Percentiles rank a stretch among this genome's conserved stretches.
These are phyloP conservation scores for Trichothecium roseum DNA, from an alignment of 2,329 filamentous ascomycete genomes.

Conservation along the genomic window DNA sequence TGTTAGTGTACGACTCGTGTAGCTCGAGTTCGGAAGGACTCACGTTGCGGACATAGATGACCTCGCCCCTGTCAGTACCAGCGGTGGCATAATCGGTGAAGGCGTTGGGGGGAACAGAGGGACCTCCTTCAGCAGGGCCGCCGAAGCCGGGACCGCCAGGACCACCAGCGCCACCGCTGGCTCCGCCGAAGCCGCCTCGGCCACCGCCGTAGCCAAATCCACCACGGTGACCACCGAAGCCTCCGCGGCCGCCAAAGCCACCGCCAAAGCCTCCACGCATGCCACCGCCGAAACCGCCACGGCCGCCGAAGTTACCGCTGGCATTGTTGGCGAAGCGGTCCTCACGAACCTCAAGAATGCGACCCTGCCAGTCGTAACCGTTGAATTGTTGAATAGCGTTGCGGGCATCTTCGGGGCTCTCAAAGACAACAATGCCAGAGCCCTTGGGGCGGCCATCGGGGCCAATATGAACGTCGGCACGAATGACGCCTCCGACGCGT, in stretches of 20 bases:
- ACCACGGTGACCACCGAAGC: constrained; percentile 37
- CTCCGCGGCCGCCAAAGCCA: constrained; percentile 41
- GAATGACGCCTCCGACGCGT: constrained; percentile 70
- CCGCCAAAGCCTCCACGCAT: constrained; percentile 51
- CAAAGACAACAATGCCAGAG: constrained; percentile 93
- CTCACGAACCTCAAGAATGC: constrained; percentile 86
- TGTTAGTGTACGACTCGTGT: neutral
- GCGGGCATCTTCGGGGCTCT: constrained; percentile 86
- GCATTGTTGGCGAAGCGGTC: constrained; percentile 71
- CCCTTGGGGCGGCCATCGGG: constrained; percentile 92
- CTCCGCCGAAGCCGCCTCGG: constrained; percentile 26
- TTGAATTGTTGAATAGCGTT: constrained; percentile 97
- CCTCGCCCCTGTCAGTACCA: constrained; percentile 71
- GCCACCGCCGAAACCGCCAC: constrained; percentile 49
- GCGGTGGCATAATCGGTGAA: constrained; percentile 90
- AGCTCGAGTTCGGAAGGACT: too few relatives aligned
- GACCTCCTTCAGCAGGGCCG: constrained; percentile 31
- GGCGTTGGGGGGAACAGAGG: constrained; percentile 59
- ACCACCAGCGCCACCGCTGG: constrained; percentile 25
- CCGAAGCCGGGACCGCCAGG: constrained; percentile 33
- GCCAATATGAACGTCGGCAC: constrained; percentile 88
- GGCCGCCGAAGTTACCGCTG: constrained; percentile 45
- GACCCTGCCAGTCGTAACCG: constrained; percentile 96
- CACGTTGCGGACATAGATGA: constrained; percentile 95
- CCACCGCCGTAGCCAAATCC: constrained; percentile 30